These are phyloP conservation scores for Pseudonitzschia pungens DNA, from an alignment of 108 stramenopile genomes.

Conservation along the genomic window DNA sequence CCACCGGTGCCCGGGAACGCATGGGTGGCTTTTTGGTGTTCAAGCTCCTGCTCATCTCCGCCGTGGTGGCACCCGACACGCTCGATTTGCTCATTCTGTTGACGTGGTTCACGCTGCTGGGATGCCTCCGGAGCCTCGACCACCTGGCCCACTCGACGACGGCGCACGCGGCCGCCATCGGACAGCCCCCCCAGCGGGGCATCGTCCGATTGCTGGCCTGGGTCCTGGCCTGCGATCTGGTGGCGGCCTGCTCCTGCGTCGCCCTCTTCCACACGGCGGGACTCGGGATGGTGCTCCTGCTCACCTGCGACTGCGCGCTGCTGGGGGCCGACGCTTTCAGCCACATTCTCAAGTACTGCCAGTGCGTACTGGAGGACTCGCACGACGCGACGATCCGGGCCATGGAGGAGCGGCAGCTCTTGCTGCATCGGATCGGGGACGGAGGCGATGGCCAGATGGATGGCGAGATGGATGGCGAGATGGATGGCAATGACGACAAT, in stretches of 20 bases:
- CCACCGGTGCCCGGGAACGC: constrained; percentile 46
- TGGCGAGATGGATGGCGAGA: too few relatives aligned
- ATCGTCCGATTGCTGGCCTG: constrained; percentile 50
- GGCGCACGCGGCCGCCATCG: constrained; percentile 45
- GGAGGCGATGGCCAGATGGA: too few relatives aligned
- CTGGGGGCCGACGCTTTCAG: constrained; percentile 47
- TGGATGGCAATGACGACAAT: constrained; percentile 13
- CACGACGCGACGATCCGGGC: constrained; percentile 31
- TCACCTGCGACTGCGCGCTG: constrained; percentile 71
- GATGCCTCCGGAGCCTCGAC: constrained; percentile 61
- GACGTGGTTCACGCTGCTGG: constrained; percentile 67
- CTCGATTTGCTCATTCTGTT: constrained; percentile 67
- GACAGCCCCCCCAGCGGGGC: constrained; percentile 49
- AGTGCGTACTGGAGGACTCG: constrained; percentile 39
- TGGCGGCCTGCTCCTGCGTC: constrained; percentile 54
- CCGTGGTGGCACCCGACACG: constrained; percentile 67
- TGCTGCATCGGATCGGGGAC: constrained; percentile 23
- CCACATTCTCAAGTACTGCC: constrained; percentile 47
- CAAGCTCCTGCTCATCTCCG: constrained; percentile 70
- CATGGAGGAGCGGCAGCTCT: constrained; percentile 49
- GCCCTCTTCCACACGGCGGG: constrained; percentile 53
- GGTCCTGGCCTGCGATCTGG: constrained; percentile 51
- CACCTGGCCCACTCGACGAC: constrained; percentile 56
- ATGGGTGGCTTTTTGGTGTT: constrained; percentile 69
- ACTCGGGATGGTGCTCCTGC: constrained; percentile 55